Evolutionary conservation across 2,329 filamentous ascomycete species (phyloP), one percentile per base, ranked within the genome.

Genomic region (Alternaria longipes): DNA sequence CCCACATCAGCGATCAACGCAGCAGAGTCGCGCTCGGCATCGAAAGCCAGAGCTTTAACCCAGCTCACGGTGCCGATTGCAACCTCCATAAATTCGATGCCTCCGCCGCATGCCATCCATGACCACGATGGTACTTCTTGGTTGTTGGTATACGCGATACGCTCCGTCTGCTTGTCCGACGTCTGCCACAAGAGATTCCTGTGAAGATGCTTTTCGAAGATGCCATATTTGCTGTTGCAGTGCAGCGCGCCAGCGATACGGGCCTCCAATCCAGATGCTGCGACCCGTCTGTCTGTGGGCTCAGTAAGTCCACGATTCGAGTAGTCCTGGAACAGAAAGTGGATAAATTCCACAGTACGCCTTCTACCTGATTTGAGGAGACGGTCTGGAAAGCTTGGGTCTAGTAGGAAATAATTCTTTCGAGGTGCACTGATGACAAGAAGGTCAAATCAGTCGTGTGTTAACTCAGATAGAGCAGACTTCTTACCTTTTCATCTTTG

Each of bases 141-240:
- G 18, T 22, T 6, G 18, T 32, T 26, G 5, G 54, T 41, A 34
- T 64, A 59, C 22, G 0, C n/a, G 38, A 69, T 67, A 8, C 41
- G 32, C 46, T 62, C 22, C 22, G 63, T 54, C 26, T 55, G 53
- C 2, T 12, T 47, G 22, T 65, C 54, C 3, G 52, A 54, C n/a
- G 54, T 18, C 24, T 61, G 50, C 67, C 65, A 71, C 4, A 69
- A 57, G n/a, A 71, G 62, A 38, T 60, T 60, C 34, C 65, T 59
- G 41, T 65, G 62, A 28, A 68, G 63, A 38, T 58, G 63, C 26
- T 28, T 44, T 26, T 67, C 12, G 20, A 68, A 65, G 47, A 64
- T 62, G 24, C 67, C 62, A 47, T 64, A 64, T 57, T 54, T 65
- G 20, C 59, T 63, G 34, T 58, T 18, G 36, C 52, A 63, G 5